Conservation (phyloP, 2,329 filamentous ascomycete species). For the Colletotrichum euphorbiae region DNA sequence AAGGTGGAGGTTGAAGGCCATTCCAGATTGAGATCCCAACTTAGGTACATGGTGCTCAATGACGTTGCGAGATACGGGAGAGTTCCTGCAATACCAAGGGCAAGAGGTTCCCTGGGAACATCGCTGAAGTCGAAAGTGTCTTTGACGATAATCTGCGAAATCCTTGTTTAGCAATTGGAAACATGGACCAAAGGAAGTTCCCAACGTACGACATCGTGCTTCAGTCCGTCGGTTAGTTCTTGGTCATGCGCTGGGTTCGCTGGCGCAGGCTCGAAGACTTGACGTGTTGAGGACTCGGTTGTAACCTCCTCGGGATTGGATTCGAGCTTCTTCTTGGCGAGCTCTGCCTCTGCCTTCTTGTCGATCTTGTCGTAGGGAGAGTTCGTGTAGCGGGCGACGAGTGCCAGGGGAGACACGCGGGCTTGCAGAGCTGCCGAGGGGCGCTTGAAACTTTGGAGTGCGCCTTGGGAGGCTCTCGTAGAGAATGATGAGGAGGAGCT, state of each 20-base stretch:
- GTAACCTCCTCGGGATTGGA: constrained; percentile 71
- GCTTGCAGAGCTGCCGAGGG: constrained; percentile 30
- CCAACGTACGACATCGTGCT: constrained; percentile 66
- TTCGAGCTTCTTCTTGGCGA: constrained; percentile 67
- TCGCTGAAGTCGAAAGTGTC: constrained; percentile 74
- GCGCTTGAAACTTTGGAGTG: constrained; percentile 31
- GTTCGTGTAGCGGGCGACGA: constrained; percentile 42
- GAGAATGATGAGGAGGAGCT: neutral
- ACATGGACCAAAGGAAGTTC: neutral
- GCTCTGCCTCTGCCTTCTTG: constrained; percentile 65
- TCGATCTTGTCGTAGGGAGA: constrained; percentile 57
- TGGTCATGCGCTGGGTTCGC: constrained; percentile 40
- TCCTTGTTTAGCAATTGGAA: neutral
- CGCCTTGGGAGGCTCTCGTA: neutral
- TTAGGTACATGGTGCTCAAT: constrained; percentile 81
- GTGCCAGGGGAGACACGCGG: constrained; percentile 9
- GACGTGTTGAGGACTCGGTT: constrained; percentile 65
- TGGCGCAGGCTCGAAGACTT: constrained; percentile 57
- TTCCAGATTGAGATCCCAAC: constrained; percentile 83
- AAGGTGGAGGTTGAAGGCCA: constrained; percentile 70
- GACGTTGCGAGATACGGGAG: constrained; percentile 89
- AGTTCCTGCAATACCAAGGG: constrained; percentile 80
- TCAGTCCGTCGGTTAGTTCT: constrained; percentile 51
- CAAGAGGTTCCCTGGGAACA: constrained; percentile 76
- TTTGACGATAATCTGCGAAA: constrained; percentile 69